Conservation (phyloP, 2,329 filamentous ascomycete genomes). For the Alternaria panax region DNA sequence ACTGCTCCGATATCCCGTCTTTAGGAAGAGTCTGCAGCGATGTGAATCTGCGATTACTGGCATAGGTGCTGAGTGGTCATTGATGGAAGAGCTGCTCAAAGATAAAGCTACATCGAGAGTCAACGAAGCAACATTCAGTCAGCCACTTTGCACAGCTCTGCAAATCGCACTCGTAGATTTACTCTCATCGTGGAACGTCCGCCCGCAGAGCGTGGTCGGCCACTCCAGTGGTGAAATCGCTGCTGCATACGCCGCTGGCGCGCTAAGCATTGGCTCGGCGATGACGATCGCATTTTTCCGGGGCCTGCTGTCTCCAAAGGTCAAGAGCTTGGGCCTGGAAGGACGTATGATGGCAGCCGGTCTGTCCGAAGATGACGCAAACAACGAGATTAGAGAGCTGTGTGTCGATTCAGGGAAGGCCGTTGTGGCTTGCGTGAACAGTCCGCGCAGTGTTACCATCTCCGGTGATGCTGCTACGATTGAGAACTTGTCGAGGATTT, state of each 20-base stretch:
- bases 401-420: conserved; percentile 23
- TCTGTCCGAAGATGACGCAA: conserved; percentile 24
- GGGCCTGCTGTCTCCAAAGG: conserved; percentile 11
- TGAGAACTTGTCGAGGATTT: conserved; percentile 35
- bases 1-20: conserved; percentile 34
- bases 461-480: conserved; percentile 55
- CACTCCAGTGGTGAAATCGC: conserved; percentile 42
- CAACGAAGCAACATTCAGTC: conserved; percentile 19
- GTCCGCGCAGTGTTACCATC: conserved; percentile 53
- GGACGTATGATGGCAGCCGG: conserved; percentile 45
- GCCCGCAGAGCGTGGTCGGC: conserved; percentile 25
- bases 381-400: conserved; percentile 6
- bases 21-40: conserved; percentile 13
- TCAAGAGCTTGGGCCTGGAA: conserved; percentile 12
- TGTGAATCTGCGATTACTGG: not conserved
- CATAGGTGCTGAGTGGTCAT: conserved; percentile 13
- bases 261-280: conserved; percentile 12
- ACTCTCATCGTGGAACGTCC: conserved; percentile 20
- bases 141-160: conserved; percentile 31
- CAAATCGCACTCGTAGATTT: conserved; percentile 36
- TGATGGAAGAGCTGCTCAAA: conserved; percentile 20
- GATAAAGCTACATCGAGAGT: conserved; percentile 12
- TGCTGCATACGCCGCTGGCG: conserved; percentile 31
- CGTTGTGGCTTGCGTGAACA: conserved; percentile 48
- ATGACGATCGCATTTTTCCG: conserved; percentile 25